phyloP scores from a whole-genome alignment of 257 asterid genomes.

The Solanum tacnaense region DNA sequence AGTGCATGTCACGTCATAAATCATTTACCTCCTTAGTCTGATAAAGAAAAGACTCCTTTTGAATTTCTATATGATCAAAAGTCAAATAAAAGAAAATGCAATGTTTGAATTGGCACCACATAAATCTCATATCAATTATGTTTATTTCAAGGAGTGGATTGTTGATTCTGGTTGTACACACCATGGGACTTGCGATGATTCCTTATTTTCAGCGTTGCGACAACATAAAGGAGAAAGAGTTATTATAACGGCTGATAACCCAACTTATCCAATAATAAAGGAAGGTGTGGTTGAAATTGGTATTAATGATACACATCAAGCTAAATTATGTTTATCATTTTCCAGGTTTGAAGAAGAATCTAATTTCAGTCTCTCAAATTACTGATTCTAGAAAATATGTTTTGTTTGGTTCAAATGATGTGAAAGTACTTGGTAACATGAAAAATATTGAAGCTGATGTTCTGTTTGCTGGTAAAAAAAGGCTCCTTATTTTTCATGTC shows the following conservation, averaged over 20 bases:
- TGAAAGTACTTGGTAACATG: not conserved
- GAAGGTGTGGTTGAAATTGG: no score
- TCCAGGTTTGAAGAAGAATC: not conserved
- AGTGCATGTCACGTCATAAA: no score
- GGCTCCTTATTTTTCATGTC: no score
- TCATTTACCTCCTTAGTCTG: no score
- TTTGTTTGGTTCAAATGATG: constrained; percentile 4
- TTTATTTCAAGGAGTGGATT: not conserved
- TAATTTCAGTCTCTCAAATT: constrained; percentile 7
- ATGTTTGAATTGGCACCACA: no score
- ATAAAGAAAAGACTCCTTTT: no score
- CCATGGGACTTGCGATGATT: not conserved
- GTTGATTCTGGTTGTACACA: not conserved
- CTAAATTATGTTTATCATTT: constrained; percentile 3
- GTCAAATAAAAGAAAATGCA: no score
- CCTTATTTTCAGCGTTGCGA: not conserved
- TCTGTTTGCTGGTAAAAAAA: no score
- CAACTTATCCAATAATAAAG: not conserved
- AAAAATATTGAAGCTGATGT: no score
- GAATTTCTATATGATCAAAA: no score
- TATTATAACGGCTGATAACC: not conserved
- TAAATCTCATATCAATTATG: no score
- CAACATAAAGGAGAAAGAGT: not conserved
- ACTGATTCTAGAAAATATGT: constrained; percentile 6
- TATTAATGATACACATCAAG: not conserved